These are phyloP conservation scores for Candida ulmi DNA, from an alignment of 805 yeast genomes.

Conservation along the genomic window DNA sequence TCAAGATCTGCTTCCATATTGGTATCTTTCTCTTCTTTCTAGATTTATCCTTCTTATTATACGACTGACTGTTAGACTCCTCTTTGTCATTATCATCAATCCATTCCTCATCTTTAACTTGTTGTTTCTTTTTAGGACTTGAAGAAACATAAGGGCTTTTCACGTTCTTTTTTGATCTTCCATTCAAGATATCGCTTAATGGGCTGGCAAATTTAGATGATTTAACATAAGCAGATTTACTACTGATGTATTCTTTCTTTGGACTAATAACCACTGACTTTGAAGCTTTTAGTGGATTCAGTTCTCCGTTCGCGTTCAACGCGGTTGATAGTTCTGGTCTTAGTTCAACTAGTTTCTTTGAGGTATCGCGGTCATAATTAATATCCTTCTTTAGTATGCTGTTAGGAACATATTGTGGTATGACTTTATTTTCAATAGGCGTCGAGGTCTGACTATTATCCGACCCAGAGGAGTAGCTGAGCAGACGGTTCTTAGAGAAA, in stretches of 20 bases:
- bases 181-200: conserved; percentile 19
- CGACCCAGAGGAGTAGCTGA: conserved; percentile 1
- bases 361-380: conserved; percentile 16
- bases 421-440: conserved; percentile 1
- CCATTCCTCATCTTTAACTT: conserved; percentile 12
- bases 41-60: background rate
- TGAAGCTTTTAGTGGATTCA: conserved; percentile 29
- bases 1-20: conserved; percentile 7
- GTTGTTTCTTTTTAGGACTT: conserved; percentile 9
- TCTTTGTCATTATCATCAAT: conserved; percentile 16
- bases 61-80: background rate
- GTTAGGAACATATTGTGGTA: conserved; percentile 7
- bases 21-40: conserved; percentile 5
- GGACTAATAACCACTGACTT: conserved; percentile 31
- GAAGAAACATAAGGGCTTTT: conserved; percentile 17
- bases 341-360: conserved; percentile 11
- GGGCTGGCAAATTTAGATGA: conserved; percentile 18
- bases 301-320: conserved; percentile 18
- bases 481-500: conserved; percentile 4
- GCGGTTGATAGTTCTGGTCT: conserved; percentile 21
- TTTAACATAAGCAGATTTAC: conserved; percentile 3
- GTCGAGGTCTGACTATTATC: background rate
- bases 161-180: conserved; percentile 6
- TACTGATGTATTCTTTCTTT: conserved; percentile 19
- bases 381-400: conserved; percentile 21